Base-by-base conservation (phyloP, 2,329 filamentous ascomycete species). In the Hypoxylon rubiginosum region DNA sequence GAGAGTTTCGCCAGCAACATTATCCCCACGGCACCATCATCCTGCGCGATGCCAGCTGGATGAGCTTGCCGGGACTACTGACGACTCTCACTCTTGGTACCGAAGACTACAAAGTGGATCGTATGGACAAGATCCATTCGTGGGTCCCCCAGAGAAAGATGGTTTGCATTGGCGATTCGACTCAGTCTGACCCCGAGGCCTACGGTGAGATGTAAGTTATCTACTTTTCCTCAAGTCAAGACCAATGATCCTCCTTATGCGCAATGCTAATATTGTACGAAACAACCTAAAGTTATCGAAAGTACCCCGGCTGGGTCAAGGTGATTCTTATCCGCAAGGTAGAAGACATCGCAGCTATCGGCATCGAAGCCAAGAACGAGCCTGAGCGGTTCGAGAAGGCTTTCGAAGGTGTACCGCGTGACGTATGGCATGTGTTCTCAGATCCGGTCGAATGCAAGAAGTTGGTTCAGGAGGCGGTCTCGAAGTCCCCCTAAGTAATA, bases 271-370 rank as follows among this genome's bases (percentile, higher is more conserved):
- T 56, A 0, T 34, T 9, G 28, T 32, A 36, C 30, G 39, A 24
- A 50, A 41, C 59, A 68, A 30, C 8, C 10, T n/a, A 5, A 30
- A 88, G 86, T 10, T 90, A 87, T 72, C 85, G 89, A 56, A 84
- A 85, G 52, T 87, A 90, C 67, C 90, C 90, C 0, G 88, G 86
- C 6, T 97, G 94, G 93, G 88, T 97, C 66, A 88, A 88, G 66
- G 86, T 92, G 11, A 96, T 98, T 50, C 91, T 92, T 69, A 97
- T 97, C 73, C 88, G 94, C 58, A 95, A 92, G 75, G 93, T 96
- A 0, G 90, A 85, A 2, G 91, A 94, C 67, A 87, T 96, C 24
- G 88, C 90, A 0, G 86, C 85, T 1, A 73, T 89, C 10, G 88
- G 91, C 32, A 91, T 95, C 78, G 84, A 90, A 34, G 87, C 91